Percentiles rank a stretch among this genome's conserved stretches.
phyloP scores from a whole-genome alignment of 495 filamentous ascomycete genomes.

The Tuber melanosporum region DNA sequence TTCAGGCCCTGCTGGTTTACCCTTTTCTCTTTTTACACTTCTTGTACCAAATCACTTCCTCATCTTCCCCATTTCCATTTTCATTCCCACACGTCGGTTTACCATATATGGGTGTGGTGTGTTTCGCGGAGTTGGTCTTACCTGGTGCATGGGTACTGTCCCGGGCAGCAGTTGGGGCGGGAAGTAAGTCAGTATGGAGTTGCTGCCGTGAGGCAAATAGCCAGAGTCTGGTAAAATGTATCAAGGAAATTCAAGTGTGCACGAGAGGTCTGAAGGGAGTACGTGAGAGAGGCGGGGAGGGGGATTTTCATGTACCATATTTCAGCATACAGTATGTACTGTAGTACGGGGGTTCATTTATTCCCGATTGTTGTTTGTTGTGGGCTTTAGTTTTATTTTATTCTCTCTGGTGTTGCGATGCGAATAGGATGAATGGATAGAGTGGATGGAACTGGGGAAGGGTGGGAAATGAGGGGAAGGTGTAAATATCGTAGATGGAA shows the following conservation, averaged over 20 bases:
- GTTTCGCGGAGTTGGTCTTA: constrained; percentile 2
- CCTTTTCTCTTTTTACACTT: neutral
- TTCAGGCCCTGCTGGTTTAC: neutral
- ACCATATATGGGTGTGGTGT: neutral
- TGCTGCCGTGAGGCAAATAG: neutral
- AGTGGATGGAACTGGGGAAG: neutral
- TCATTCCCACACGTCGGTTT: neutral
- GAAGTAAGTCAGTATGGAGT: neutral
- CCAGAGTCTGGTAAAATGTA: neutral
- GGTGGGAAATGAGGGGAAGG: neutral
- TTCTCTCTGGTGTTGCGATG: neutral
- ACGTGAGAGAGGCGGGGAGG: neutral
- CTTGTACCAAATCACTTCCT: neutral
- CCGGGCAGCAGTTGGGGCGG: neutral
- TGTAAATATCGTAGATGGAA: neutral
- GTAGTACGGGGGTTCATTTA: neutral
- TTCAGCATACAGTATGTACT: constrained; percentile 19
- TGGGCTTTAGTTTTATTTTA: neutral
- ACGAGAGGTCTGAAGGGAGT: neutral
- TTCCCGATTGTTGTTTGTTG: neutral
- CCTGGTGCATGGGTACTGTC: neutral
- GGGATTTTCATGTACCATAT: constrained; percentile 35
- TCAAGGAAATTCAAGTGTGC: neutral
- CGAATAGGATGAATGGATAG: neutral
- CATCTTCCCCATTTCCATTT: neutral